These are phyloP conservation scores for Daphne laureola DNA, from an alignment of 441 rosid species.

Conservation along the genomic window DNA sequence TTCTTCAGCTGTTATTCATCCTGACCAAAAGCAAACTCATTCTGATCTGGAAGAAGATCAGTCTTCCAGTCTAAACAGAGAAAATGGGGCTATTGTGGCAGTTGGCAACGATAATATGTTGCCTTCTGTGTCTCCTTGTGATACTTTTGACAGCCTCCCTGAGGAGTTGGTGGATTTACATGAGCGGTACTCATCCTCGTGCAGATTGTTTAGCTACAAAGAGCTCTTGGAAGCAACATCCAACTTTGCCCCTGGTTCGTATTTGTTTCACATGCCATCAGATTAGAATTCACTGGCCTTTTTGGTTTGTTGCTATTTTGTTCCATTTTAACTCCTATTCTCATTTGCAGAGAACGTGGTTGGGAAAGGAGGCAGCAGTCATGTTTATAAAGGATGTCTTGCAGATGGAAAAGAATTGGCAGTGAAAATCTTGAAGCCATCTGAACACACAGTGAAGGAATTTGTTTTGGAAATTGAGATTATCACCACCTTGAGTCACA, in stretches of 20 bases:
- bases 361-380: constrained; percentile 91
- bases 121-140: constrained; percentile 40
- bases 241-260: constrained; percentile 59
- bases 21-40: constrained; percentile 45
- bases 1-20: constrained; percentile 49
- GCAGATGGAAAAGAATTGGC: constrained; percentile 82
- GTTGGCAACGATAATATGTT: constrained; percentile 24
- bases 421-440: constrained; percentile 71
- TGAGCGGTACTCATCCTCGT: constrained; percentile 64
- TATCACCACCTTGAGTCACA: constrained; percentile 60
- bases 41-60: constrained; percentile 24
- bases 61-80: constrained; percentile 35
- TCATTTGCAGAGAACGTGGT: constrained; percentile 59
- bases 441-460: constrained; percentile 53
- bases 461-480: constrained; percentile 71
- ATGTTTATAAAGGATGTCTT: constrained; percentile 75
- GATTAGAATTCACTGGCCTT: constrained; percentile 1
- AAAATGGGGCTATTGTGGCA: constrained; percentile 42
- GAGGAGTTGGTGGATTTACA: constrained; percentile 56
- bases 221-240: constrained; percentile 64
- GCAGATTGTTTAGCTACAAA: constrained; percentile 70
- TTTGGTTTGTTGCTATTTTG: not conserved
- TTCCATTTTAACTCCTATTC: constrained; percentile 6
- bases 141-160: constrained; percentile 31
- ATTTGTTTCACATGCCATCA: constrained; percentile 3